These are phyloP conservation scores for Alternaria sp. DNA, from an alignment of 2,329 filamentous ascomycete genomes.

Conservation along the genomic window DNA sequence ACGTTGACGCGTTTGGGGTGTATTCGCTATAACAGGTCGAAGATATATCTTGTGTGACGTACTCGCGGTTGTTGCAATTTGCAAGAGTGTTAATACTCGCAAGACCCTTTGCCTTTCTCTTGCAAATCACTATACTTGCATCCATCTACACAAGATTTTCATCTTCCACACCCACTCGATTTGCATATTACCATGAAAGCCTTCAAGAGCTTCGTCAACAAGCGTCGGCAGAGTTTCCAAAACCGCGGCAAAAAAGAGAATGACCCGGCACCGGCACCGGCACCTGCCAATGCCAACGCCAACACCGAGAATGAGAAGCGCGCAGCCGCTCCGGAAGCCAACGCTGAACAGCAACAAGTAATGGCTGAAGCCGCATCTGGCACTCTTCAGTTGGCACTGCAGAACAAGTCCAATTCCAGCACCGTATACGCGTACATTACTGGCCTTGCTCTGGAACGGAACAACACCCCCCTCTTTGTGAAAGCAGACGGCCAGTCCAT, in stretches of 20 bases:
- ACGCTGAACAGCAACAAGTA: slow-evolving; percentile 35
- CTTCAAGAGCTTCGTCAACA: slow-evolving; percentile 38
- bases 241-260: slow-evolving; percentile 14
- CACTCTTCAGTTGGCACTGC: slow-evolving; percentile 68
- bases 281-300: slow-evolving; percentile 1
- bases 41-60: slow-evolving; percentile 19
- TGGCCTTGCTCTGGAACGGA: slow-evolving; percentile 67
- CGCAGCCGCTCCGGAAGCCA: slow-evolving; percentile 16
- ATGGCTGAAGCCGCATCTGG: slow-evolving; percentile 31
- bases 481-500: slow-evolving; percentile 70
- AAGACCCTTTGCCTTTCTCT: neutral
- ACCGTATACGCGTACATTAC: slow-evolving; percentile 75
- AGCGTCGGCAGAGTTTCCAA: slow-evolving; percentile 30
- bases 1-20: slow-evolving; percentile 11
- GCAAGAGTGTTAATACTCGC: neutral
- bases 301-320: slow-evolving; percentile 17
- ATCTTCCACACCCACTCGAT: slow-evolving; percentile 1
- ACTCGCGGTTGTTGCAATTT: neutral
- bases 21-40: slow-evolving; percentile 28
- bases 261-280: neutral
- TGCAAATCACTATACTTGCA: neutral
- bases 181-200: slow-evolving; percentile 28
- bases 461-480: slow-evolving; percentile 68
- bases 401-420: slow-evolving; percentile 70
- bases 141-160: neutral